Evolutionary conservation across 331 rosid species (phyloP).

Genomic region (Stylosanthes scabra): DNA sequence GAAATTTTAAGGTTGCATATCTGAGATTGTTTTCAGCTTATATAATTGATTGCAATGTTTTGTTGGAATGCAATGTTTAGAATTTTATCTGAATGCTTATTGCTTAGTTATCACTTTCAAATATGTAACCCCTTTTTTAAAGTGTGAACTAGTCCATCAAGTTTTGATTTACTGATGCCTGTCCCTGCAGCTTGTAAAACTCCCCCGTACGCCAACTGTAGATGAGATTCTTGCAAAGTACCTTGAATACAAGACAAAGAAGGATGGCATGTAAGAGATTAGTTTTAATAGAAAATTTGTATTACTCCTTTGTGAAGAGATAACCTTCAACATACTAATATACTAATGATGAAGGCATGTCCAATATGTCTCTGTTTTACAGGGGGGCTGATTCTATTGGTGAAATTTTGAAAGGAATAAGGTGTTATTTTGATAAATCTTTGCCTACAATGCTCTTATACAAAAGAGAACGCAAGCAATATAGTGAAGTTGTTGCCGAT

Average conservation of each 20-base stretch:
- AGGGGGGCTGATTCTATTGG: conserved; percentile 79
- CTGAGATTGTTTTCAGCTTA: conserved; percentile 24
- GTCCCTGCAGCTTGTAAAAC: conserved; percentile 80
- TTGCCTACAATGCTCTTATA: conserved; percentile 91
- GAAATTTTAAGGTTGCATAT: conserved; percentile 18
- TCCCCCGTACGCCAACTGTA: conserved; percentile 95
- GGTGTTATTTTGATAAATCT: conserved; percentile 94
- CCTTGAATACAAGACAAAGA: conserved; percentile 88
- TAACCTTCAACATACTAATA: conserved; percentile 23
- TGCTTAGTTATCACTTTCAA: conserved; percentile 19
- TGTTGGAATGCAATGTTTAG: conserved; percentile 18
- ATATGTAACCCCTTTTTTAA: conserved; percentile 11
- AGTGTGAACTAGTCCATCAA: background rate
- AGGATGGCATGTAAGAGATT: conserved; percentile 83
- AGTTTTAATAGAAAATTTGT: conserved; percentile 24
- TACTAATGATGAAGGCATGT: conserved; percentile 36
- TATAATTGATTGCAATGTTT: conserved; percentile 16
- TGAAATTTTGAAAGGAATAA: conserved; percentile 90
- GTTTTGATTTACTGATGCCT: conserved; percentile 40
- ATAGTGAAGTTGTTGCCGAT: conserved; percentile 60
- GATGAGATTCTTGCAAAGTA: conserved; percentile 90
- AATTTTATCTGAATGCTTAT: conserved; percentile 18
- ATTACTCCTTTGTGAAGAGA: conserved; percentile 24
- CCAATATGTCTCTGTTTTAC: conserved; percentile 43
- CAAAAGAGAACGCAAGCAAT: conserved; percentile 93